Conservation (phyloP, 176 grass and related monocot genomes). For the Elaeis guineensis region DNA sequence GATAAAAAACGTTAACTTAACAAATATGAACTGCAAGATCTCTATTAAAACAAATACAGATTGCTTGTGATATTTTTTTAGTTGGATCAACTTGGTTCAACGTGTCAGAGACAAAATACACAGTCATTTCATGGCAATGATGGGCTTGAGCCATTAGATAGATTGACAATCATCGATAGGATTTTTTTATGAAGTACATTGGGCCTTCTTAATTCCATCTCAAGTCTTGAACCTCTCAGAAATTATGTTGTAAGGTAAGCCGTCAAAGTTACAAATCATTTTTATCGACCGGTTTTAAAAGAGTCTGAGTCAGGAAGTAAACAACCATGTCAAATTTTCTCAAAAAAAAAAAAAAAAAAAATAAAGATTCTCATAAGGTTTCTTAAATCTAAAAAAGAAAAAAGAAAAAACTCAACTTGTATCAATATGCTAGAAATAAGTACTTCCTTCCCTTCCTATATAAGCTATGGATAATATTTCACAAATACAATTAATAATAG, state of each 20-base stretch:
- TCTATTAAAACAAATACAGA: slow-evolving; percentile 83
- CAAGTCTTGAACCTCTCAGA: slow-evolving; percentile 57
- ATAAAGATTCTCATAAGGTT: too few species aligned
- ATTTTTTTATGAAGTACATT: slow-evolving; percentile 36
- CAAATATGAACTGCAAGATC: slow-evolving; percentile 68
- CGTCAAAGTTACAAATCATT: slow-evolving; percentile 37
- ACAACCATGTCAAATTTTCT: too few species aligned
- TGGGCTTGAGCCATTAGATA: slow-evolving; percentile 88
- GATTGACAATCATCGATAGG: slow-evolving; percentile 78
- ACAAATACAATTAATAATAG: too few species aligned
- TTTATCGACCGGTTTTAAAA: too few species aligned
- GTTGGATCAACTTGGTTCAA: slow-evolving; percentile 64
- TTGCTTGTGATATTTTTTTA: slow-evolving; percentile 53
- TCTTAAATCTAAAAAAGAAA: too few species aligned
- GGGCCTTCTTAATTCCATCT: slow-evolving; percentile 83
- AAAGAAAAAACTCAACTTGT: too few species aligned
- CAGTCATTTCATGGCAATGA: slow-evolving; percentile 73
- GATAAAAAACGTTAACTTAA: neutral
- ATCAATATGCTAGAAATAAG: too few species aligned
- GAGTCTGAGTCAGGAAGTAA: too few species aligned
- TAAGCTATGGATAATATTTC: too few species aligned
- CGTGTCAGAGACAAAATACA: slow-evolving; percentile 83
- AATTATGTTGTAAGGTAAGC: slow-evolving; percentile 59
- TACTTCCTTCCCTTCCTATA: too few species aligned
- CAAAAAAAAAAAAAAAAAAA: too few species aligned